Base-by-base conservation (phyloP, 352 stramenopile species). In the Phytophthora citrophthora region DNA sequence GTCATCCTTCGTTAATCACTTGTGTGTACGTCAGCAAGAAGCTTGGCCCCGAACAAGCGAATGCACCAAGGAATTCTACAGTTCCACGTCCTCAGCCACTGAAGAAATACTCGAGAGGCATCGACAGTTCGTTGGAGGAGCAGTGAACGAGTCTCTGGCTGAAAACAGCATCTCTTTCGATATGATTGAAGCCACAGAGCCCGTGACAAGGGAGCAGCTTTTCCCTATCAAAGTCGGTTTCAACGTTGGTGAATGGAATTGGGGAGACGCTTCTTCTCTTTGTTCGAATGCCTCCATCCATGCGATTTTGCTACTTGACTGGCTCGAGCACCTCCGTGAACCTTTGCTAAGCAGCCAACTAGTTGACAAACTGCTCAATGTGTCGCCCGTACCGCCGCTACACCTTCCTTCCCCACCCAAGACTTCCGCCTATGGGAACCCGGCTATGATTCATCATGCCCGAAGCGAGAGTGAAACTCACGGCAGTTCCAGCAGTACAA, bases 161-260 rank as follows among this genome's bases (percentile, higher is more conserved):
- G 54, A 49, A 13, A 52, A 39, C 32, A 36, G 39, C 4, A 43
- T 52, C 16, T 43, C 50, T 13, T 56, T 76, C 23, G 45, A 55
- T 18, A 26, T 32, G 1, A 58, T 89, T 23, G 81, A 89, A 13
- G 56, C 83, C 1, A 47, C 67, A 6, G 48, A 66, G 26, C 23
- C 46, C 36, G 55, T 68, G 39, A 62, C 67, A 1, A 44, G 67
- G 6, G 67, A 68, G 12, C 55, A 72, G 23, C 56, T 75, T 4
- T 93, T 85, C 27, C 74, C 84, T 0, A 72, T 93, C 58, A 93
- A 95, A 56, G 70, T 92, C 1, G 76, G 75, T 39, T 89, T 93
- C 47, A 93, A 94, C n/a, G 67, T 81, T 5, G 86, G 84, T 7
- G 82, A 91, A 34, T 83, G 74, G 61, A 90, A 89, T 31, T 93